Evolutionary conservation across 805 yeast species (phyloP).

Genomic region (Scheffersomyces ergatensis): DNA sequence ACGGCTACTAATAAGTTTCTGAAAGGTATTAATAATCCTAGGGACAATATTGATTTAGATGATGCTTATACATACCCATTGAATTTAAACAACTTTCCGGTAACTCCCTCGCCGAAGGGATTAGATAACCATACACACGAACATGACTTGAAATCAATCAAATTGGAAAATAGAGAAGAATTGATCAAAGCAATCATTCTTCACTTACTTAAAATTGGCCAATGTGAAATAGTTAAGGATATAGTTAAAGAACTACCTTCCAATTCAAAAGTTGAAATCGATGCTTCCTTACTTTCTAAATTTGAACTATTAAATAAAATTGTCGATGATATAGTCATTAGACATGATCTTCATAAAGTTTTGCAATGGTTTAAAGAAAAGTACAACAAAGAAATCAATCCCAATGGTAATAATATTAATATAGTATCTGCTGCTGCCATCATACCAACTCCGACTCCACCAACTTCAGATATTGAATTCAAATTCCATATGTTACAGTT

Average conservation of each 20-base stretch:
- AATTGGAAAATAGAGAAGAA: constrained; percentile 24
- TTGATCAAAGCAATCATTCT: constrained; percentile 35
- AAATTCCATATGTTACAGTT: constrained; percentile 41
- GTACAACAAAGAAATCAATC: constrained; percentile 10
- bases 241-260: constrained; percentile 19
- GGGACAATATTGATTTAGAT: constrained; percentile 30
- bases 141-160: constrained; percentile 8
- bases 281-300: constrained; percentile 18
- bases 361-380: constrained; percentile 31
- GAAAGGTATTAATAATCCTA: constrained; percentile 29
- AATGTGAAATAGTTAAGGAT: constrained; percentile 32
- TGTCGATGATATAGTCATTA: constrained; percentile 28
- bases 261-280: constrained; percentile 16
- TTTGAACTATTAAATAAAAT: constrained; percentile 29
- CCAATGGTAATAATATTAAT: too few species aligned
- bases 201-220: constrained; percentile 40
- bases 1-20: constrained; percentile 29
- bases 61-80: constrained; percentile 42
- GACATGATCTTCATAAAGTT: constrained; percentile 31
- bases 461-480: constrained; percentile 20
- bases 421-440: background rate
- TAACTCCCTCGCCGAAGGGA: constrained; percentile 4
- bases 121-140: background rate
- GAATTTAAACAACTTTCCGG: constrained; percentile 25
- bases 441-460: background rate